These are phyloP conservation scores for Pseudopithomyces maydicus DNA, from an alignment of 2,329 filamentous ascomycete species.

Conservation along the genomic window DNA sequence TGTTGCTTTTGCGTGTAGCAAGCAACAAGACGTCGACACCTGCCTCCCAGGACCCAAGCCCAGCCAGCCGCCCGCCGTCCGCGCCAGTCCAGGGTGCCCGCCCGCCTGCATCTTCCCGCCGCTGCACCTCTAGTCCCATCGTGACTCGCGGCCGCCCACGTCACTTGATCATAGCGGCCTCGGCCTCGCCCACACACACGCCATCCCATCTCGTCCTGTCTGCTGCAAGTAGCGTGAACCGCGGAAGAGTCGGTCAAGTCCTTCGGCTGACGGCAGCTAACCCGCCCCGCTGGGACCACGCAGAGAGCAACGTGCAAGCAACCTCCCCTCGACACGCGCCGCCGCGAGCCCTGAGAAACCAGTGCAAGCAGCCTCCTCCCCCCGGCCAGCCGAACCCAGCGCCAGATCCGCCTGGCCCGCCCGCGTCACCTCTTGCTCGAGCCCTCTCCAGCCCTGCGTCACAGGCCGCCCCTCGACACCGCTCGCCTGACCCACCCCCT, in stretches of 20 bases:
- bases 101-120: slow-evolving; percentile 5
- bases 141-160: slow-evolving; percentile 33
- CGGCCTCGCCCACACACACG: slow-evolving; percentile 2
- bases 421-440: slow-evolving; percentile 14
- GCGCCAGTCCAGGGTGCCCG: not conserved
- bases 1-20: not conserved
- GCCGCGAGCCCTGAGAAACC: slow-evolving; percentile 15
- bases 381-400: slow-evolving; percentile 11
- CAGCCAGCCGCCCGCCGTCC: not conserved
- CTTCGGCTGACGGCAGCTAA: slow-evolving; percentile 37
- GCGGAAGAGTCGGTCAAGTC: slow-evolving; percentile 28
- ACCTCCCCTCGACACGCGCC: slow-evolving; percentile 20
- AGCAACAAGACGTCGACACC: not conserved
- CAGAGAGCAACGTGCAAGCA: slow-evolving; percentile 28
- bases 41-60: not conserved
- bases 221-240: slow-evolving; percentile 1
- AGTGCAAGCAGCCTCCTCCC: not conserved
- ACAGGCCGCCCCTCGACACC: slow-evolving; percentile 9
- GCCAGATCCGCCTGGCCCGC: slow-evolving; percentile 4
- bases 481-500: not conserved
- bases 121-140: slow-evolving; percentile 20
- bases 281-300: slow-evolving; percentile 32
- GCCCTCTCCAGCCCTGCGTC: slow-evolving; percentile 4
- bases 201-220: not conserved
- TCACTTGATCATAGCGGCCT: slow-evolving; percentile 27